Conservation (phyloP, 768 basidiomycete species). For the Chalciporus chontae region DNA sequence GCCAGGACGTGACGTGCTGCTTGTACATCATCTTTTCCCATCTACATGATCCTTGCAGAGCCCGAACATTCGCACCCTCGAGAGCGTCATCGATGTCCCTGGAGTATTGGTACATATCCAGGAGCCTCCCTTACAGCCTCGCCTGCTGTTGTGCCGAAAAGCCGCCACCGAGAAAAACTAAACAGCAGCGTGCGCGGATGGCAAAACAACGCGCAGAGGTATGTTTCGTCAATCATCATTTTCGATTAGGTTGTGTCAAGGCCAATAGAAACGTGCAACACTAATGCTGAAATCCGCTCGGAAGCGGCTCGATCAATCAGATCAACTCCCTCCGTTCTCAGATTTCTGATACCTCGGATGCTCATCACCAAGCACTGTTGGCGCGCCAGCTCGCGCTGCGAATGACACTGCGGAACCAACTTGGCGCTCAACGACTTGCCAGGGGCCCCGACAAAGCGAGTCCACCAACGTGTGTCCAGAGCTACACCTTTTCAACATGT, state of each 20-base stretch:
- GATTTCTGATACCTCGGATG: slow-evolving; percentile 32
- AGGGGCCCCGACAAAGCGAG: no score
- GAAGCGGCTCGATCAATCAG: slow-evolving; percentile 57
- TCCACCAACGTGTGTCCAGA: no score
- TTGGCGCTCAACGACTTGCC: slow-evolving; percentile 73
- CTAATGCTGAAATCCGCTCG: slow-evolving; percentile 55
- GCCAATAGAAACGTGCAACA: slow-evolving; percentile 56
- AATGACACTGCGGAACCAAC: slow-evolving; percentile 57
- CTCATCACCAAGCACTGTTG: slow-evolving; percentile 36
- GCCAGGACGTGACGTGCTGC: no score
- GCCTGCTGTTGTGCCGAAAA: slow-evolving; percentile 37
- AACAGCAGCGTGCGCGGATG: slow-evolving; percentile 67
- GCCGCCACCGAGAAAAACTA: slow-evolving; percentile 48
- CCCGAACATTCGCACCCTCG: no score
- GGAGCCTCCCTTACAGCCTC: no score
- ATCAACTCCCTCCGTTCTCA: slow-evolving; percentile 51
- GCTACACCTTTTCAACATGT: no score
- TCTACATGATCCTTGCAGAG: no score
- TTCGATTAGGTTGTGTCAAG: not conserved
- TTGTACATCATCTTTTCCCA: no score
- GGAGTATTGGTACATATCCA: no score
- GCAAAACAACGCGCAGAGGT: slow-evolving; percentile 65
- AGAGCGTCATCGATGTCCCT: no score
- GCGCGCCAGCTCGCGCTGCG: slow-evolving; percentile 40
- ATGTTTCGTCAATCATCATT: slow-evolving; percentile 9